Evolutionary conservation across 192 early-diverging fungal species (phyloP).

Genomic region (Funneliformis geosporum): DNA sequence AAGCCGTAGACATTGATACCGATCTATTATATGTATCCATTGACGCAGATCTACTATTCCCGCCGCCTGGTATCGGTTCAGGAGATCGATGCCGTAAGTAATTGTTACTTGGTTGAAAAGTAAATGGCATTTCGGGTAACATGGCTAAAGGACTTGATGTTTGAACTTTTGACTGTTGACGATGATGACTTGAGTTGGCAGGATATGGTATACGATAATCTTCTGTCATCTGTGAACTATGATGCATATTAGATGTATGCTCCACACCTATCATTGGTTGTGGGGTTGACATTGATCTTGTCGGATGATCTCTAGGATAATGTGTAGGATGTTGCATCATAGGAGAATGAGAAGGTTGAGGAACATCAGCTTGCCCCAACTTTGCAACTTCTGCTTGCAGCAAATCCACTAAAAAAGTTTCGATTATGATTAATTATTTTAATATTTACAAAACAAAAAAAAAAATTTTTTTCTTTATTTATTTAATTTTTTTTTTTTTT

Average conservation of each 20-base stretch:
- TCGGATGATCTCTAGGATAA: conserved; percentile 24
- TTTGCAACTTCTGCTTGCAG: conserved; percentile 31
- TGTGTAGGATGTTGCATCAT: conserved; percentile 12
- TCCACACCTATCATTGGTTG: conserved; percentile 26
- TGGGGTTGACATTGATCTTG: not conserved
- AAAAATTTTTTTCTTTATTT: not conserved
- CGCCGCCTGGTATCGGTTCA: conserved; percentile 12
- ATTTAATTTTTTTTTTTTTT: not conserved
- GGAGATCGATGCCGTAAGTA: conserved; percentile 29
- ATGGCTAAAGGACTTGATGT: conserved; percentile 23
- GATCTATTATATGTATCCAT: conserved; percentile 2
- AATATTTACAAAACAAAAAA: not conserved
- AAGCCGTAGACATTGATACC: not conserved
- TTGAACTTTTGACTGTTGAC: conserved; percentile 11
- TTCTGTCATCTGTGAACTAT: not conserved
- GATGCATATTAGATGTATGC: not conserved
- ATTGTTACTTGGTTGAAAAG: conserved; percentile 20
- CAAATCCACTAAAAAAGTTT: conserved; percentile 17
- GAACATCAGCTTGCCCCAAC: conserved; percentile 19
- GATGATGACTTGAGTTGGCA: not conserved
- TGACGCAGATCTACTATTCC: not conserved
- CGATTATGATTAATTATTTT: not conserved
- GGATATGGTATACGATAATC: conserved; percentile 6
- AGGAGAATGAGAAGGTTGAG: not conserved
- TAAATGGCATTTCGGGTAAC: conserved; percentile 28